A percentile compares a stretch with the other conserved stretches of the same genome.
Evolutionary conservation across 1,139 yeast genomes (phyloP).

Genomic region (Candida gigantensis): DNA sequence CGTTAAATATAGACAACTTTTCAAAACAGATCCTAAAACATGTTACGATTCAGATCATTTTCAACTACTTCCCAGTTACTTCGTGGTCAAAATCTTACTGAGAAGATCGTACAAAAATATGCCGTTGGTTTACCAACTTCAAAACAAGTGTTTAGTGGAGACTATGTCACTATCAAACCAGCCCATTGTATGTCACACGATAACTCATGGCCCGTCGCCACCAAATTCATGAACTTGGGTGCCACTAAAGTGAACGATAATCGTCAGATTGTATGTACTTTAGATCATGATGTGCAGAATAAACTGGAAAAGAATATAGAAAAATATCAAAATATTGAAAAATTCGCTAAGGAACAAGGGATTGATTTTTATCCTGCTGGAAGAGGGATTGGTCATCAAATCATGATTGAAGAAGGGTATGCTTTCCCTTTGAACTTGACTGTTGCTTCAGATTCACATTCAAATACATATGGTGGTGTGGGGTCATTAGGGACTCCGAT

Average conservation of each 20-base stretch:
- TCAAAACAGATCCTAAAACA: neutral
- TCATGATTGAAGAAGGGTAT: slow-evolving; percentile 98
- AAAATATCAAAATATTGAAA: slow-evolving; percentile 84
- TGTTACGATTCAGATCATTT: slow-evolving; percentile 14
- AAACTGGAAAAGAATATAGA: slow-evolving; percentile 82
- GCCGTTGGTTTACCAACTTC: slow-evolving; percentile 72
- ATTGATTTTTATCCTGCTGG: slow-evolving; percentile 98
- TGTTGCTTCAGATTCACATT: slow-evolving; percentile 97
- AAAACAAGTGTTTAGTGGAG: slow-evolving; percentile 82
- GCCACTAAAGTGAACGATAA: slow-evolving; percentile 81
- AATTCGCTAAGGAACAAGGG: slow-evolving; percentile 88
- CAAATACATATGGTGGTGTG: slow-evolving; percentile 96
- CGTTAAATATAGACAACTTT: neutral
- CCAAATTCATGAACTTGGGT: slow-evolving; percentile 93
- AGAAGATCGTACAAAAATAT: slow-evolving; percentile 89
- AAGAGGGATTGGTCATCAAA: slow-evolving; percentile 97
- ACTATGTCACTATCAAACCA: slow-evolving; percentile 91
- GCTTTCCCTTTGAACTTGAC: slow-evolving; percentile 93
- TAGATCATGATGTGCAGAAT: slow-evolving; percentile 98
- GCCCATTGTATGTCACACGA: slow-evolving; percentile 99
- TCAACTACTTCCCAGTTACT: slow-evolving; percentile 15
- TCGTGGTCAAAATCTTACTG: slow-evolving; percentile 81
- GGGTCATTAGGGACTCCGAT: slow-evolving; percentile 97
- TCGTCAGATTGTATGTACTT: slow-evolving; percentile 89
- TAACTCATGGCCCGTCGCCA: slow-evolving; percentile 98